Evolutionary conservation across 371 early-diverging fungal species (phyloP).

Genomic region (Umbelopsis sp.): DNA sequence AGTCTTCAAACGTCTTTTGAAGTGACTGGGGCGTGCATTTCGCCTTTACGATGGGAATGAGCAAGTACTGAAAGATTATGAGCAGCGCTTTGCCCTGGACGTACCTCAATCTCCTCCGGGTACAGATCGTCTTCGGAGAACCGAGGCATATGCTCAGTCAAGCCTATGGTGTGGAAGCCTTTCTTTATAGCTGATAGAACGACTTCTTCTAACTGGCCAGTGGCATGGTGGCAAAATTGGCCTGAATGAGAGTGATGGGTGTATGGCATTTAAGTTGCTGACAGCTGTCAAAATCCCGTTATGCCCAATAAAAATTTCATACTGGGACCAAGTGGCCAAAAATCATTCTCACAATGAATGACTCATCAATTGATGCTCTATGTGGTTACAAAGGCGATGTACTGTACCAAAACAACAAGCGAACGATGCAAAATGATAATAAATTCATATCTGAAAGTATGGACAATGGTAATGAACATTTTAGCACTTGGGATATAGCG

Average conservation of each 20-base stretch:
- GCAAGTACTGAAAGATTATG: not conserved
- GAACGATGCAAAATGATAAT: too few relatives aligned
- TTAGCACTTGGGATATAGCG: too few relatives aligned
- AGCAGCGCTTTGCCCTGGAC: not conserved
- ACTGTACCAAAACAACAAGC: too few relatives aligned
- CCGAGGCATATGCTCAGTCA: conserved; percentile 88
- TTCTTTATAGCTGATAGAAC: conserved; percentile 70
- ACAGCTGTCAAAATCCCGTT: not conserved
- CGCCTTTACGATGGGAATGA: conserved; percentile 39
- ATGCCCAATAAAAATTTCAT: not conserved
- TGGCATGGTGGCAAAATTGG: conserved; percentile 84
- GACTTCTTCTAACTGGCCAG: conserved; percentile 75
- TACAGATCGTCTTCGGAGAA: conserved; percentile 69
- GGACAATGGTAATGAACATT: too few relatives aligned
- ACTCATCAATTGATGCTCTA: too few relatives aligned
- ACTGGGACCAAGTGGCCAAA: not conserved
- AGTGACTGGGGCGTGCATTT: conserved; percentile 66
- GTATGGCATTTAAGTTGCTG: conserved; percentile 45
- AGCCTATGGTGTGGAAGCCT: conserved; percentile 68
- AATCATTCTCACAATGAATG: not conserved
- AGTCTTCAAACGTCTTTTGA: conserved; percentile 56
- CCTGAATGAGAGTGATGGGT: conserved; percentile 87
- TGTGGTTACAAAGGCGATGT: too few relatives aligned
- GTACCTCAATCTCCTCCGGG: conserved; percentile 77
- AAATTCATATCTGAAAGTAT: too few relatives aligned